phyloP scores from a whole-genome alignment of 2,329 filamentous ascomycete species.

The Immersiporthe knoxdaviesiana region DNA sequence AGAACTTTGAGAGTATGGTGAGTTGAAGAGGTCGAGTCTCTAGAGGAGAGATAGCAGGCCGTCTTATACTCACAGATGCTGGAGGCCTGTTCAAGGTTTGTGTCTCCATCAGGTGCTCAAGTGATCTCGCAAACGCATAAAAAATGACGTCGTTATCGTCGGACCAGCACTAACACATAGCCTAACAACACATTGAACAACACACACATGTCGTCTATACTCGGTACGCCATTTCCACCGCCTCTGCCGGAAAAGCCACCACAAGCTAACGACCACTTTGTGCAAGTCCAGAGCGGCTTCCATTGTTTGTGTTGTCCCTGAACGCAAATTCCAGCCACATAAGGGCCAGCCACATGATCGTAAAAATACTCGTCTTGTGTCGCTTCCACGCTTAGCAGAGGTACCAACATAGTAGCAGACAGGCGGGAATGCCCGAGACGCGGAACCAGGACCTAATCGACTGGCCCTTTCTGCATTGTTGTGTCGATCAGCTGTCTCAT shows the following conservation, averaged over 20 bases:
- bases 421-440: constrained; percentile 21
- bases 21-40: background rate
- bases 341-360: background rate
- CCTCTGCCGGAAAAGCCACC: background rate
- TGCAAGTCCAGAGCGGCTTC: constrained; percentile 7
- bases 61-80: constrained; percentile 25
- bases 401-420: too few relatives aligned
- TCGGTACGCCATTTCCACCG: background rate
- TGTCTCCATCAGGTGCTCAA: constrained; percentile 7
- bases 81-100: constrained; percentile 5
- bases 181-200: background rate
- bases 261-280: constrained; percentile 12
- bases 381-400: background rate
- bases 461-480: constrained; percentile 8
- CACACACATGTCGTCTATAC: too few relatives aligned
- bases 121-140: constrained; percentile 22
- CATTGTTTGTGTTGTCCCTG: background rate
- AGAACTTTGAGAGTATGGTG: background rate
- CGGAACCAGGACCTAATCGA: background rate
- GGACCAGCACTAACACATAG: constrained; percentile 17
- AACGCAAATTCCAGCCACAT: too few relatives aligned
- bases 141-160: constrained; percentile 26
- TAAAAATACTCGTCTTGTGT: background rate
- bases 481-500: constrained; percentile 24
- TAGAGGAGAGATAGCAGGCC: background rate